Percentiles rank a stretch among this genome's conserved stretches.
phyloP scores from a whole-genome alignment of 2,329 filamentous ascomycete genomes.

The Rhinocladiella similis region DNA sequence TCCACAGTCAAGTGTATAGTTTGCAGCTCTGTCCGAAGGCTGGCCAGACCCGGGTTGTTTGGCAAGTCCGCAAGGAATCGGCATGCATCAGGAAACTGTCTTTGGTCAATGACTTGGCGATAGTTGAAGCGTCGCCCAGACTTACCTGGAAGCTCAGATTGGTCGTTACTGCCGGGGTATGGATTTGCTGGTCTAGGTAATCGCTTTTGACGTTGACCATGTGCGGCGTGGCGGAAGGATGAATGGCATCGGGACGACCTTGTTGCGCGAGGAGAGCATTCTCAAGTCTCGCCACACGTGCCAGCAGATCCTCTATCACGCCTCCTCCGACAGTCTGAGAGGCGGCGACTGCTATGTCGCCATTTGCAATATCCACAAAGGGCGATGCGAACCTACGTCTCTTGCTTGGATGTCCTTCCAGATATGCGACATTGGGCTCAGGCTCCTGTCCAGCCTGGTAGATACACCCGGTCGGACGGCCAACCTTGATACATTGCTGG shows the following conservation, averaged over 20 bases:
- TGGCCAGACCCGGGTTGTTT: constrained; percentile 4
- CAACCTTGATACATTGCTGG: constrained; percentile 47
- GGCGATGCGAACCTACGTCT: constrained; percentile 9
- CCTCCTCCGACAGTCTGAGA: not conserved
- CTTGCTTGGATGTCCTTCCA: constrained; percentile 5
- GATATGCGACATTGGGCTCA: constrained; percentile 8
- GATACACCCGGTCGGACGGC: constrained; percentile 18
- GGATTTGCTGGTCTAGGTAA: not conserved
- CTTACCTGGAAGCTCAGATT: constrained; percentile 8
- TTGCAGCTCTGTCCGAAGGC: constrained; percentile 12
- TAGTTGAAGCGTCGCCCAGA: not conserved
- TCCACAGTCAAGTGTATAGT: constrained; percentile 17
- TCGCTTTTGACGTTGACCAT: not conserved
- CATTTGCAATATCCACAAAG: not conserved
- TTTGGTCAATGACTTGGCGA: not conserved
- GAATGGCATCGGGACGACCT: not conserved
- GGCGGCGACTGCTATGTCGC: not conserved
- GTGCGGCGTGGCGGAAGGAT: not conserved
- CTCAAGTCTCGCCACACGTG: constrained; percentile 22
- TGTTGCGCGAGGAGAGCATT: constrained; percentile 14
- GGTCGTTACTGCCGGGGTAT: not conserved
- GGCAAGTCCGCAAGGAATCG: constrained; percentile 16
- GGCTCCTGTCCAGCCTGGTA: constrained; percentile 28
- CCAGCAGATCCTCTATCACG: constrained; percentile 23
- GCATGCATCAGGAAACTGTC: constrained; percentile 19